Percentiles rank a stretch among this genome's conserved stretches.
phyloP scores from a whole-genome alignment of 73 alveolate genomes.

The Effrenium voratum region DNA sequence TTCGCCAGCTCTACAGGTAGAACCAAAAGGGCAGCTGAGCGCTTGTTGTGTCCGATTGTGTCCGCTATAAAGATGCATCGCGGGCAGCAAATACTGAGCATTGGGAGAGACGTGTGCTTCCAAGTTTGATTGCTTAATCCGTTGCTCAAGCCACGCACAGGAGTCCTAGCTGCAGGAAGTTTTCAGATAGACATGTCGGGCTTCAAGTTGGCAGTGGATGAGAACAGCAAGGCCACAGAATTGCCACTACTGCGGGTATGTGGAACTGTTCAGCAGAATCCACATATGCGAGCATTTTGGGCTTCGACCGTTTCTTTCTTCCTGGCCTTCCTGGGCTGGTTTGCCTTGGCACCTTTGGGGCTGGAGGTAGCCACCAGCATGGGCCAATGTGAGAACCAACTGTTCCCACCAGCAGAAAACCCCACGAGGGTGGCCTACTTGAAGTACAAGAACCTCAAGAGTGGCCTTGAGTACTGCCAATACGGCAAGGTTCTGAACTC shows the following conservation, averaged over 20 bases:
- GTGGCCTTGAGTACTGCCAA: neutral
- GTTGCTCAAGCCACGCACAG: too few species aligned
- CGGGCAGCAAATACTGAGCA: too few species aligned
- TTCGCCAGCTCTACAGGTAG: too few species aligned
- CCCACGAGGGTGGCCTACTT: constrained; percentile 29
- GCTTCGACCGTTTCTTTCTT: constrained; percentile 33
- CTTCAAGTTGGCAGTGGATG: constrained; percentile 38
- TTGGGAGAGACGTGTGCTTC: too few species aligned
- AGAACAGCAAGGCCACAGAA: constrained; percentile 49
- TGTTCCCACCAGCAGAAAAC: constrained; percentile 9
- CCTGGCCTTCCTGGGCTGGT: constrained; percentile 75
- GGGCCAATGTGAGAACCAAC: constrained; percentile 42
- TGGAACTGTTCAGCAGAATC: constrained; percentile 11
- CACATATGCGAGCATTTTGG: constrained; percentile 58
- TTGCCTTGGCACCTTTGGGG: constrained; percentile 39
- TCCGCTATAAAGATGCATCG: too few species aligned
- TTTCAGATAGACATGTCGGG: too few species aligned
- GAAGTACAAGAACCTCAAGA: constrained; percentile 29
- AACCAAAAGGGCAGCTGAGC: too few species aligned
- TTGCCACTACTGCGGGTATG: constrained; percentile 39
- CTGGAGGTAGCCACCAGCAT: constrained; percentile 60
- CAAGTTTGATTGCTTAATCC: too few species aligned
- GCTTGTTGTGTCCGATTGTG: too few species aligned
- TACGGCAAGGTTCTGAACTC: neutral
- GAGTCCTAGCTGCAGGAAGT: too few species aligned